A percentile compares a stretch with the other conserved stretches of the same genome.
These are phyloP conservation scores for Neckera pumila DNA, from an alignment of 225 moss, liverwort and hornwort species.

Conservation along the genomic window DNA sequence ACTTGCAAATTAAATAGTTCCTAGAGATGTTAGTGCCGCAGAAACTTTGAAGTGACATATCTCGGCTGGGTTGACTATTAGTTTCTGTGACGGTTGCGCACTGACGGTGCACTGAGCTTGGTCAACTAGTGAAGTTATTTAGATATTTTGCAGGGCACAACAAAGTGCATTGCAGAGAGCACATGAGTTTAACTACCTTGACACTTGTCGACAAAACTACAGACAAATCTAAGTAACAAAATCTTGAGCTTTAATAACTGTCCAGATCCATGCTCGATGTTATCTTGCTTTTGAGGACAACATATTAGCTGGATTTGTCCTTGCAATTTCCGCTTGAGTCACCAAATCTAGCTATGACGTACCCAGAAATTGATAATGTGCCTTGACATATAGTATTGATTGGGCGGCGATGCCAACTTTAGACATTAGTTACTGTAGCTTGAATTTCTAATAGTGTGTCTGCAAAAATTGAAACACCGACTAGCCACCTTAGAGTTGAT, in stretches of 20 bases:
- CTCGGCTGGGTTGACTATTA: neutral
- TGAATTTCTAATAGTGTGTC: neutral
- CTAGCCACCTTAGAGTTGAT: too few relatives aligned
- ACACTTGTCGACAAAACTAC: neutral
- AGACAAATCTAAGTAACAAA: neutral
- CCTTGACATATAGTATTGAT: too few relatives aligned
- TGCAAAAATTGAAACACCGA: neutral
- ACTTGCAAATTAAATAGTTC: neutral
- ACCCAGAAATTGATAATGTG: neutral
- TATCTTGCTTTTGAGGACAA: neutral
- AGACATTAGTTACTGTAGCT: neutral
- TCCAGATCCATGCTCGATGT: too few relatives aligned
- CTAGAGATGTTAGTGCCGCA: too few relatives aligned
- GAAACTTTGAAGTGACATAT: neutral
- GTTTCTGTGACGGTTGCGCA: neutral
- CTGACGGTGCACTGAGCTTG: neutral
- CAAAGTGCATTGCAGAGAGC: neutral
- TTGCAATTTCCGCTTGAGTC: too few relatives aligned
- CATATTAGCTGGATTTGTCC: neutral
- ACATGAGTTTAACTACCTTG: neutral
- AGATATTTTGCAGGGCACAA: neutral
- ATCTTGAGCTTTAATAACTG: neutral
- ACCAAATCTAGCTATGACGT: neutral
- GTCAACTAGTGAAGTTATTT: neutral
- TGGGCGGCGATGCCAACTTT: neutral